Evolutionary conservation across 2,329 filamentous ascomycete species (phyloP).

Genomic region (Leptographium wingfieldii): DNA sequence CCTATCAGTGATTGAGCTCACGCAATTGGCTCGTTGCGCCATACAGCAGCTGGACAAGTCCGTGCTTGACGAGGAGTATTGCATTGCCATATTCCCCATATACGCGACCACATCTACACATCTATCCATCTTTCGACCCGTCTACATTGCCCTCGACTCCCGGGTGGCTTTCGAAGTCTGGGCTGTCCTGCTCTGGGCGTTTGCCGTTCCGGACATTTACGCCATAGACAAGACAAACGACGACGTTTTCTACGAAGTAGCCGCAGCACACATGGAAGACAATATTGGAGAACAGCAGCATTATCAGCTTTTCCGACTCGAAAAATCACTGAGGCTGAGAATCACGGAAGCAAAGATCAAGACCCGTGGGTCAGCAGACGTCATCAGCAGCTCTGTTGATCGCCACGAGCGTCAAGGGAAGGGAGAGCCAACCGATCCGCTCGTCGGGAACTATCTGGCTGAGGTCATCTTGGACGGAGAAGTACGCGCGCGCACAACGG

Average conservation of each 20-base stretch:
- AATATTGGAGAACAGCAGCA: conserved; percentile 14
- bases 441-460: conserved; percentile 59
- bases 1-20: conserved; percentile 73
- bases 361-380: conserved; percentile 16
- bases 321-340: conserved; percentile 46
- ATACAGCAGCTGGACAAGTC: conserved; percentile 84
- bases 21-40: conserved; percentile 77
- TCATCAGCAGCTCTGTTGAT: conserved; percentile 6
- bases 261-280: conserved; percentile 26
- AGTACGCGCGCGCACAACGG: conserved; percentile 61
- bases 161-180: conserved; percentile 92
- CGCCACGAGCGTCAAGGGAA: conserved; percentile 18
- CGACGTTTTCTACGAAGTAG: conserved; percentile 29
- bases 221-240: conserved; percentile 38
- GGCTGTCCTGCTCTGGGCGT: conserved; percentile 84
- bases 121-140: conserved; percentile 67
- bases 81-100: conserved; percentile 89
- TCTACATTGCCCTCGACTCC: conserved; percentile 79
- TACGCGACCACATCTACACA: conserved; percentile 66
- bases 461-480: conserved; percentile 73
- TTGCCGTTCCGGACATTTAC: conserved; percentile 85
- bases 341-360: conserved; percentile 52
- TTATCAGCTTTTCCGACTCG: conserved; percentile 43
- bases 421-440: conserved; percentile 23
- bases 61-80: conserved; percentile 84